Base-by-base conservation (phyloP, 2,329 filamentous ascomycete genomes). In the Aspergillus niger region DNA sequence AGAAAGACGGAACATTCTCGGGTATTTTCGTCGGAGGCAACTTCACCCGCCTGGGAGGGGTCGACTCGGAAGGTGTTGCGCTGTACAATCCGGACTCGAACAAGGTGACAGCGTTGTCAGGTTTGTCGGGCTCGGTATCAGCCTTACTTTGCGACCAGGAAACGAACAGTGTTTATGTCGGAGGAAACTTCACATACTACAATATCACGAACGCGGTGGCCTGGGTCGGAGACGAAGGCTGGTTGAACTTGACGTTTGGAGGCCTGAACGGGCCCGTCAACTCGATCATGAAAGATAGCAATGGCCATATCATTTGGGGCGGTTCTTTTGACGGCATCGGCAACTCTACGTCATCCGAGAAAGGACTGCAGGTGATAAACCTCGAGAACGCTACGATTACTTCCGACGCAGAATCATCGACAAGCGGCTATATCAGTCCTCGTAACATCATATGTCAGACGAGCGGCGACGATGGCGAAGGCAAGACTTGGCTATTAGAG, bases 261-360 rank as follows among this genome's bases (percentile, higher is more conserved):
- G 96, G 96, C 22, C 96, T 99, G 79, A 98, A 98, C 77, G 93
- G 93, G 26, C 91, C 91, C 2, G 92, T 99, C 55, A 86, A 86
- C 63, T 90, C 93, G 39, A 98, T 99, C 67, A 84, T 87, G 54
- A 92, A 91, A 77, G 86, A 89, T 20, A 82, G 88, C 1, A 90
- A 91, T 68, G 91, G 91, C 8, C 90, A 96, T 72, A 91, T 99
- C 65, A 86, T 98, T 58, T 99, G 97, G 72, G 96, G 92, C 50
- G 95, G 95, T 53, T 86, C 85, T 58, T 99, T 99, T 72, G 92
- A 91, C 60, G 92, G 92, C 7, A 79, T 98, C 8, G 92, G 92
- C 62, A 97, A 97, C 74, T 85, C 88, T 2, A 91, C 86, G 2
- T 66, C 69, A 2, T 65, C 69, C 5, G 86, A 88, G 2, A 87